Base-by-base conservation (phyloP, 176 grass and related monocot genomes). In the Aegilops umbellulata region DNA sequence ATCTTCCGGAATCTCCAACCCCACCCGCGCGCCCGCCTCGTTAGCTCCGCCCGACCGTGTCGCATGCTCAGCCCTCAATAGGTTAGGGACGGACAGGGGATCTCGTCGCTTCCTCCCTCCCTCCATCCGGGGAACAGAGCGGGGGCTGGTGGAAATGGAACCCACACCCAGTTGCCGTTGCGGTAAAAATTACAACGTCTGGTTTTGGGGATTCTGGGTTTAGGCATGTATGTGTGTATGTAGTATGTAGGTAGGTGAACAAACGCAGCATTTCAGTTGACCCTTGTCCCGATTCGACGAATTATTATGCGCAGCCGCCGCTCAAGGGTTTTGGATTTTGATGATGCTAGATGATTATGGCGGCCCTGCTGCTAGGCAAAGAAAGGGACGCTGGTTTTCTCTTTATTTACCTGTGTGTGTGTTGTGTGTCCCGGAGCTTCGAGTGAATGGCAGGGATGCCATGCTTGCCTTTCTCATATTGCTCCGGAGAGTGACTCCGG, bases 401-500 rank as follows among this genome's bases (percentile, higher is more conserved):
- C 47, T 51, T 51, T 17, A 6, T 51, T 51, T 51, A 51, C 47
- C 53, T 5, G 9, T 41, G 9, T 5, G 36, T 35, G 34, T 41
- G 39, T 30, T 42, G 41, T 12, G 11, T 74, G 26, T 46, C 14
- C 14, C 23, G 76, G 89, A 91, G 89, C 81, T 87, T 87, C 89
- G 38, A 91, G 89, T 91, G 85, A 87, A 91, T 77, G 81, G 89
- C 4, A 14, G 78, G 89, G 35, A 75, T 68, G 76, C 51, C 3
- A 61, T 88, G 89, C 81, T 77, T 69, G 89, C 89, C 85, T 80
- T 88, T 91, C 77, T 91, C 89, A 87, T 91, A 70, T 10, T 10
- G 76, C 85, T 91, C 89, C 85, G 15, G 32, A 91, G 47, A 87
- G 85, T 91, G 51, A 81, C 10, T 9, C 17, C 24, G 76, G 67